Evolutionary conservation across 2,329 filamentous ascomycete species (phyloP).

Genomic region (Epichloe sp.): DNA sequence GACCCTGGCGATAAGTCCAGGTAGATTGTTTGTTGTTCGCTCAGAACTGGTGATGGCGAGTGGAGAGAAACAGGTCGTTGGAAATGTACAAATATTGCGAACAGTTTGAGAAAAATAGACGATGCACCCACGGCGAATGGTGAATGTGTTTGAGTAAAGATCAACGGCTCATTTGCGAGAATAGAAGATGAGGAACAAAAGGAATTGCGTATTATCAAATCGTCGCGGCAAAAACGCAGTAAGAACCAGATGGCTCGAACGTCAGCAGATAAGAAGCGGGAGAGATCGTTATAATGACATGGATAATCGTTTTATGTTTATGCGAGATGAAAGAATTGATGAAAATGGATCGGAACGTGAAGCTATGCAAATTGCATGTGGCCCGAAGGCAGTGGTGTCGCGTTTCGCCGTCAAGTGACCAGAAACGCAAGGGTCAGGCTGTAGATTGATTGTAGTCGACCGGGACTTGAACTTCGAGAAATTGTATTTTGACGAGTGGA

Average conservation of each 20-base stretch:
- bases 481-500: not conserved
- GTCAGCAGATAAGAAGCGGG: slow-evolving; percentile 18
- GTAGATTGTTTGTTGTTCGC: not conserved
- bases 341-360: not conserved
- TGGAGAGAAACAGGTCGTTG: slow-evolving; percentile 6
- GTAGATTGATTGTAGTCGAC: not conserved
- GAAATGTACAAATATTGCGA: slow-evolving; percentile 22
- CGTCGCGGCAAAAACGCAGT: slow-evolving; percentile 17
- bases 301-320: slow-evolving; percentile 18
- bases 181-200: slow-evolving; percentile 22
- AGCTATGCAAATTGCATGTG: not conserved
- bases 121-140: slow-evolving; percentile 6
- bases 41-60: not conserved
- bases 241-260: slow-evolving; percentile 18
- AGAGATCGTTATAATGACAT: slow-evolving; percentile 33
- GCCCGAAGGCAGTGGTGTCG: not conserved
- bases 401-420: not conserved
- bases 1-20: not conserved
- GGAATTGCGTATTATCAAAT: slow-evolving; percentile 21
- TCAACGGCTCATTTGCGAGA: slow-evolving; percentile 30
- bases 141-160: slow-evolving; percentile 18
- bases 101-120: slow-evolving; percentile 11
- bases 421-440: not conserved
- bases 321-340: slow-evolving; percentile 14
- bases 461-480: not conserved